Conservation (phyloP, 306 rosid species). For the Quercus berberidifolia region DNA sequence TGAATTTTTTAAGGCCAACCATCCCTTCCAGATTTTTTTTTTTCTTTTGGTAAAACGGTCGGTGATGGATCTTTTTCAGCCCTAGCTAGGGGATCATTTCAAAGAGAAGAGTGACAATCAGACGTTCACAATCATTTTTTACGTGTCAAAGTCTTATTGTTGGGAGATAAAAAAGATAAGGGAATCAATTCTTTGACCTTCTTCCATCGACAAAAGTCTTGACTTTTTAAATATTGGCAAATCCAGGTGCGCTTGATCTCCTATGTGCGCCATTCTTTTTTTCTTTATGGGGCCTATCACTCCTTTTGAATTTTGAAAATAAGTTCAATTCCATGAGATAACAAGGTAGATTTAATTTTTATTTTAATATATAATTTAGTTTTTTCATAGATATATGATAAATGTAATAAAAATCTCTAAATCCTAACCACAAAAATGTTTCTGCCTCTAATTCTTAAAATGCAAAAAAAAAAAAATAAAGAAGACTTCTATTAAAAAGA, state of each 20-base stretch:
- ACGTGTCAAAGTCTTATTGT: conserved; percentile 19
- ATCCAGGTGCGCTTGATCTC: conserved; percentile 1
- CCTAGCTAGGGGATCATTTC: too few species aligned
- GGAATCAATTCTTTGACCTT: conserved; percentile 15
- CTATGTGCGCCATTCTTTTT: conserved; percentile 20
- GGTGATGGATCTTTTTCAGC: background rate
- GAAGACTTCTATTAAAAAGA: too few species aligned
- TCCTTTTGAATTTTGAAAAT: too few species aligned
- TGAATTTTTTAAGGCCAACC: too few species aligned
- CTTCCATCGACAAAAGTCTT: background rate
- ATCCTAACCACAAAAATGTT: too few species aligned
- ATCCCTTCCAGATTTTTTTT: background rate
- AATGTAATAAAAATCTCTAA: too few species aligned
- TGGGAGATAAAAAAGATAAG: conserved; percentile 11
- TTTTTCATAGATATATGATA: too few species aligned
- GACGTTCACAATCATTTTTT: background rate
- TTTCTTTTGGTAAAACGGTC: background rate
- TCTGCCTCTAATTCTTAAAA: too few species aligned
- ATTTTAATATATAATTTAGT: too few species aligned
- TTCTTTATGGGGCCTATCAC: background rate
- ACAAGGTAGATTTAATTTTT: too few species aligned
- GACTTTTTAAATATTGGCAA: background rate
- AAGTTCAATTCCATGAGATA: too few species aligned
- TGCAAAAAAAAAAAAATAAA: too few species aligned
- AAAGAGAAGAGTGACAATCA: background rate